Base-by-base conservation (phyloP, 1,284 basidiomycete species). In the Cutaneotrichosporon curvatum region DNA sequence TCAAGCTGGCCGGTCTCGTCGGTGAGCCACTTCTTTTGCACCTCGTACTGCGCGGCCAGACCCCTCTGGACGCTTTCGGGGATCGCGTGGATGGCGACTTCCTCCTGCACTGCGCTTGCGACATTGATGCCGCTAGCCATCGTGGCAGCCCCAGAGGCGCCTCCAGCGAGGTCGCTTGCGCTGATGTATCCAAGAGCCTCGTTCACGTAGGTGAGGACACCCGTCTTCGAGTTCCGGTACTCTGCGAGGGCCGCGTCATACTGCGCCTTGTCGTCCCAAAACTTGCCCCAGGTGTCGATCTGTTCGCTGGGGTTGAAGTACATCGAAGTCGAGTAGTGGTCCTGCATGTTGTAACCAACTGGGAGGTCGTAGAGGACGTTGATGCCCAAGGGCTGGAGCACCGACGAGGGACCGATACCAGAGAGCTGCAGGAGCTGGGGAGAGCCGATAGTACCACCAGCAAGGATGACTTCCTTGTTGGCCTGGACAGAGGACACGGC, bases 301-400 rank as follows among this genome's bases (percentile, higher is more conserved):
- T n/a, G 11, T 12, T 32, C 15, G 12, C 28, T 31, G 30, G 41
- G 38, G 59, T 62, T 32, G 54, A 56, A 68, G 58, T 67, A 67
- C 60, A 68, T 62, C n/a, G 60, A 55, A 50, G 50, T 54, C 11
- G 65, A 59, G n/a, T 83, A 59, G 67, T 85, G 83, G 63, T 87
- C 83, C 63, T 84, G 82, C 37, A 87, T 63, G 69, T 85, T 81
- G 67, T 83, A 79, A 1, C 85, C 85, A 44, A 89, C 85, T 46
- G 84, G 83, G 2, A 85, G 72, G 50, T 80, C 79, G 34, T 74
- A 51, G 11, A 65, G 58, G 47, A 58, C 50, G 6, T 34, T 34
- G 49, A 87, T 78, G 38, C 78, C 78, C 21, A 79, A 76, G 7
- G 63, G 61, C 20, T 73, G 56, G 35, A 87, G 68, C 3, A 81